A percentile compares a stretch with the other conserved stretches of the same genome.
phyloP scores from a whole-genome alignment of 2,329 filamentous ascomycete genomes.

The Pseudogymnoascus sp. region DNA sequence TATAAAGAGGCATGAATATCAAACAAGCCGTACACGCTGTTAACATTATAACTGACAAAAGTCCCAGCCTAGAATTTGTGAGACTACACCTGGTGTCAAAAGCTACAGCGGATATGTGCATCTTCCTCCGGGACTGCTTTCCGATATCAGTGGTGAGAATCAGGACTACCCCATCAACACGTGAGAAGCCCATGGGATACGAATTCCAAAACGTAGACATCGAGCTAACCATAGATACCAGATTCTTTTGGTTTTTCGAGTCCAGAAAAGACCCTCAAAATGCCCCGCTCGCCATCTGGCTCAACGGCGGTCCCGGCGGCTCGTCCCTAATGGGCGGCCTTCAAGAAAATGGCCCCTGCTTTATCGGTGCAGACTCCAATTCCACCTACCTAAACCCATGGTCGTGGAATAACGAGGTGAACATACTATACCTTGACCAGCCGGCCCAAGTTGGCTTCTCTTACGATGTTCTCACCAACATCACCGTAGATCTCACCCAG shows the following conservation, averaged over 20 bases:
- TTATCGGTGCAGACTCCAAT: constrained; percentile 28
- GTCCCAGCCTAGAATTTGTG: constrained; percentile 12
- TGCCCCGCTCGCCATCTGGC: constrained; percentile 47
- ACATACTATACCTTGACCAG: constrained; percentile 45
- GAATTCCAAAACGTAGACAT: constrained; percentile 33
- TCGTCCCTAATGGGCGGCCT: constrained; percentile 55
- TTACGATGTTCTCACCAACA: constrained; percentile 55
- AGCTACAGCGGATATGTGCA: constrained; percentile 14
- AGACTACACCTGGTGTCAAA: constrained; percentile 14
- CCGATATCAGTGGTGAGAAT: constrained; percentile 4
- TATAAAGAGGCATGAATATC: constrained; percentile 12
- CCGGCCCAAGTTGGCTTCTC: constrained; percentile 63
- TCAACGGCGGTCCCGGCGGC: constrained; percentile 56
- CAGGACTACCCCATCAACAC: constrained; percentile 15
- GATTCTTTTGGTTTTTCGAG: constrained; percentile 37
- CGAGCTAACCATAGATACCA: constrained; percentile 20
- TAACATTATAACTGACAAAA: background rate
- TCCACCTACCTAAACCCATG: constrained; percentile 42
- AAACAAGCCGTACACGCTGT: background rate
- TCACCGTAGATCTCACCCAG: constrained; percentile 42
- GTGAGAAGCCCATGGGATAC: constrained; percentile 16
- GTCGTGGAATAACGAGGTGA: constrained; percentile 52
- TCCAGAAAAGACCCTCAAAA: constrained; percentile 36
- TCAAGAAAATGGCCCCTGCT: constrained; percentile 43
- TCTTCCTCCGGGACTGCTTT: constrained; percentile 12